Base-by-base conservation (phyloP, 1,284 basidiomycete genomes). In the Puccinia novopanici region DNA sequence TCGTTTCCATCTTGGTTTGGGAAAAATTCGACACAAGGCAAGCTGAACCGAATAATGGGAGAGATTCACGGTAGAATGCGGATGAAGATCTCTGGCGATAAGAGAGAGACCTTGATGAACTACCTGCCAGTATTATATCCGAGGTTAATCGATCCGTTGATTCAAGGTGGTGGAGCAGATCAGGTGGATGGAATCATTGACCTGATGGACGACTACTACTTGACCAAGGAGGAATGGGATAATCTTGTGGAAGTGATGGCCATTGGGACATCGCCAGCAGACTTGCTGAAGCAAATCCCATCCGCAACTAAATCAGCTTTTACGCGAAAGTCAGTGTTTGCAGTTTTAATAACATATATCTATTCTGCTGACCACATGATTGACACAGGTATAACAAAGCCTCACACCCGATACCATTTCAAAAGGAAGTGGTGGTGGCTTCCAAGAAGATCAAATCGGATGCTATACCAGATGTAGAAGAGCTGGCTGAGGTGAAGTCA, bases 51-150 rank as follows among this genome's bases (percentile, higher is more conserved):
- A 67, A 91, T 93, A 82, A 88, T 98, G 27, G 90, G 90, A 37
- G 97, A 99, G 82, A 90, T 98, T 24, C 96, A 98, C 85, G 92
- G 94, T 75, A 92, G 92, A 75, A 98, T 99, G 95, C 91, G 97
- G 0, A 88, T 98, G 71, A 92, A 92, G 83, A 92, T 95, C 0
- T 95, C 94, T 0, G 95, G 93, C 0, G 90, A 95, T 86, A 91
- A 92, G 85, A 87, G 89, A 22, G 96, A 98, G 86, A 92, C 98
- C 82, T 89, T 96, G 71, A 92, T 94, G 86, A 91, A 91, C 50
- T 99, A 99, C 86, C 88, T 98, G 82, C 94, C 96, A 0, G 89
- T 92, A 24, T 86, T 99, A 82, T 92, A 91, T 85, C 90, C 91
- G 54, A 89, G 91, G 83, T 88, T 98, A 73, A 90, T 96, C 48